Evolutionary conservation across 495 filamentous ascomycete species (phyloP).

Genomic region (Penicillium malachiteum): DNA sequence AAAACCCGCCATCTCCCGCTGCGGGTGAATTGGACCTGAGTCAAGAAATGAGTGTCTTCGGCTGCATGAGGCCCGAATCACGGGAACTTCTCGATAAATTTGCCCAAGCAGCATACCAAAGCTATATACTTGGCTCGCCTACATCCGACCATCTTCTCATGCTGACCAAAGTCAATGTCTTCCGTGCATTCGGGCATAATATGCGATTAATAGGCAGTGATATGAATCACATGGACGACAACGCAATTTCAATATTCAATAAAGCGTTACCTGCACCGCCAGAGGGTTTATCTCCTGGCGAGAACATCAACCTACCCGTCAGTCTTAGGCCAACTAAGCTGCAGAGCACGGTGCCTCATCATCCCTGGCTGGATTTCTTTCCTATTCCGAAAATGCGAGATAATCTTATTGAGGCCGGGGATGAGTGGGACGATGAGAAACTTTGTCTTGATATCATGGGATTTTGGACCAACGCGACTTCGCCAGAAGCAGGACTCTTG

Average conservation of each 20-base stretch:
- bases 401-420: constrained; percentile 44
- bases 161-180: constrained; percentile 43
- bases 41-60: neutral
- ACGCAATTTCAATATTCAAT: constrained; percentile 35
- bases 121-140: constrained; percentile 31
- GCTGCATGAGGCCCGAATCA: neutral
- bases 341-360: constrained; percentile 42
- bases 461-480: constrained; percentile 36
- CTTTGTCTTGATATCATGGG: constrained; percentile 49
- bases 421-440: constrained; percentile 43
- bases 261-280: neutral
- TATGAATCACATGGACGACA: constrained; percentile 30
- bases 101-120: constrained; percentile 28
- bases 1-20: neutral
- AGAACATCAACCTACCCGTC: constrained; percentile 27
- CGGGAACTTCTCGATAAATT: constrained; percentile 21
- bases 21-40: no score
- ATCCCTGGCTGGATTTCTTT: constrained; percentile 56
- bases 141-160: constrained; percentile 42
- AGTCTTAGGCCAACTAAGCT: constrained; percentile 48
- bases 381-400: constrained; percentile 51
- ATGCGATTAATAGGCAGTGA: constrained; percentile 15
- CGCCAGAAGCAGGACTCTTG: constrained; percentile 37
- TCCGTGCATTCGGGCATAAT: constrained; percentile 33
- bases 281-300: neutral